Evolutionary conservation across 1,284 basidiomycete genomes (phyloP), one percentile per base, ranked within the genome.

Genomic region (Microbotryomycetes sp.): DNA sequence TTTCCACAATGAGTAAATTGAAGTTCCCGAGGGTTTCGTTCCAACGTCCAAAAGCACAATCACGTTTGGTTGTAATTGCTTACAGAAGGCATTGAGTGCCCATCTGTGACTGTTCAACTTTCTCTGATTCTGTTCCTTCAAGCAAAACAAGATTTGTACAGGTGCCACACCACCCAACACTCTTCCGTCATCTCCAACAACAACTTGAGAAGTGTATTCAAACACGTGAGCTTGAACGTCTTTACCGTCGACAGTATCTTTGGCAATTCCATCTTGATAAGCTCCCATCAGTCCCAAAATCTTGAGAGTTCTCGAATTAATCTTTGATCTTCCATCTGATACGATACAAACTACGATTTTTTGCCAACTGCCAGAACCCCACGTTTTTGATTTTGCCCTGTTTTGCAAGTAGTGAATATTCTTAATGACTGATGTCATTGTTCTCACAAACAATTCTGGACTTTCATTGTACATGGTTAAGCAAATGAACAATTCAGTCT

Each of bases 351-450:
- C 90, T 31, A 93, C 90, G 53, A 92, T 76, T 70, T 96, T 97
- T 80, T 96, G 94, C 93, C 93, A 97, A 0, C 90, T 89, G 0
- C 94, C 89, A 74, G 88, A 87, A 2, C 92, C 92, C 93, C 93
- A 97, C 1, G 88, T 96, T 80, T 90, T 91, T 70, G 85, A 87
- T 61, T 88, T 78, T 49, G 87, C 85, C 28, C 90, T 80, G 65
- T 85, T 86, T 74, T 88, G 90, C 62, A 93, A 75, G 74, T 89
- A 86, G 14, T 83, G 83, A 54, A 89, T 81, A 49, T 68, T 68
- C 56, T 72, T 89, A 78, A 94, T 89, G 15, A 94, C 86, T 59
- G 90, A 89, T 69, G 90, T 86, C 88, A 94, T 92, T 0, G 90
- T 89, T 51, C 89, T 78, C 68, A 71, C 86, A 60, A 93, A 87